Percentiles rank a stretch among this genome's conserved stretches.
These are phyloP conservation scores for Eucalyptus sideroxylon DNA, from an alignment of 345 rosid species.

Conservation along the genomic window DNA sequence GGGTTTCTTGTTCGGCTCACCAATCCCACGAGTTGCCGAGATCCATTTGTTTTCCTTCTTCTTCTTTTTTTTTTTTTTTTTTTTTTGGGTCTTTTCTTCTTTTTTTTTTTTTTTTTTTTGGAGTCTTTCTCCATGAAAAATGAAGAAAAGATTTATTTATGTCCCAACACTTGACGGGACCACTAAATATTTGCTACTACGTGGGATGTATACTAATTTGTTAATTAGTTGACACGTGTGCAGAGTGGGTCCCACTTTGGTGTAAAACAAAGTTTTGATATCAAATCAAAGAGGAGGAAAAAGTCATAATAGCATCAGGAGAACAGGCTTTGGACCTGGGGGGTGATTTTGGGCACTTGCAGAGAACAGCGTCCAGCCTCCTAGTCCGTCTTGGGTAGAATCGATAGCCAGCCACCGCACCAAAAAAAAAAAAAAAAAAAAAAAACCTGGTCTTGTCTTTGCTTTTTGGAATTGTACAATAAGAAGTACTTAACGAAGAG, in stretches of 20 bases:
- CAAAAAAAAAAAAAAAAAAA: too few relatives aligned
- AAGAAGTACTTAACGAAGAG: background rate
- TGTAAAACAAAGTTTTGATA: too few relatives aligned
- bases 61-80: rapidly evolving
- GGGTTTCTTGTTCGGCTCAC: background rate
- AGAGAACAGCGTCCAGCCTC: background rate
- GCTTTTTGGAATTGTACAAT: background rate
- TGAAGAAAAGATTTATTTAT: background rate
- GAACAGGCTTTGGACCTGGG: background rate
- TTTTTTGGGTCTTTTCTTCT: rapidly evolving
- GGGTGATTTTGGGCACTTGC: background rate
- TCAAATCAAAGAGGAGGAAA: too few relatives aligned
- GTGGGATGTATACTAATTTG: background rate
- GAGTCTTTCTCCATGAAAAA: background rate
- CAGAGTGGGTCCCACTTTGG: too few relatives aligned
- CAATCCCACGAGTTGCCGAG: background rate
- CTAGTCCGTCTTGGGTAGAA: too few relatives aligned
- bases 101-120: rapidly evolving
- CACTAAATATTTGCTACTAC: background rate
- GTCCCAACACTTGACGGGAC: background rate
- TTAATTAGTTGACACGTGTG: background rate
- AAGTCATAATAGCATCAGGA: too few relatives aligned
- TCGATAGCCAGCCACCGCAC: too few relatives aligned
- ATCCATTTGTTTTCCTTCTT: background rate
- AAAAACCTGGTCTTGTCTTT: background rate